phyloP scores from a whole-genome alignment of 176 grass and related monocot species.

The Chrysopogon serrulatus region DNA sequence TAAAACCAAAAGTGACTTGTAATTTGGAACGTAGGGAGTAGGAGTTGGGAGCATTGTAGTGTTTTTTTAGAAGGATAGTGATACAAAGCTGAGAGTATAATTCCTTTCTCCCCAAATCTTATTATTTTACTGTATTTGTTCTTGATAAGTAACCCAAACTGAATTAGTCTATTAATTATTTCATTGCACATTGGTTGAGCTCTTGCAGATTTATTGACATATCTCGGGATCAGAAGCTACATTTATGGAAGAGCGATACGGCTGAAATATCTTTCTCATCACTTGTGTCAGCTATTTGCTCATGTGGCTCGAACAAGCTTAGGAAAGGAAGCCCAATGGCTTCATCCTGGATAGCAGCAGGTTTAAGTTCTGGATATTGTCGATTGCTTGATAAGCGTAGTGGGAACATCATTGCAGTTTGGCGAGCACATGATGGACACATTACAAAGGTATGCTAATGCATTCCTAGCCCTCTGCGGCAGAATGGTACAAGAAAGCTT shows the following conservation, averaged over 20 bases:
- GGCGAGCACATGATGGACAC: constrained; percentile 93
- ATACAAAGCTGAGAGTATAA: background rate
- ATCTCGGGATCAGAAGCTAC: constrained; percentile 70
- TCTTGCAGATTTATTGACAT: constrained; percentile 90
- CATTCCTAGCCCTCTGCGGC: background rate
- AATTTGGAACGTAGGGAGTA: background rate
- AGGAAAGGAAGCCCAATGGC: constrained; percentile 27
- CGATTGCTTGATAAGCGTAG: constrained; percentile 74
- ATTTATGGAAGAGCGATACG: constrained; percentile 84
- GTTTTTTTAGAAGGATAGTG: background rate
- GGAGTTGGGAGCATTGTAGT: constrained; percentile 10
- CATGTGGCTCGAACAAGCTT: constrained; percentile 69
- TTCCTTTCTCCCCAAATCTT: constrained; percentile 16
- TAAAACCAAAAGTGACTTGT: background rate
- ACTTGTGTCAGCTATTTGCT: constrained; percentile 90
- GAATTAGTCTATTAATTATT: constrained; percentile 2
- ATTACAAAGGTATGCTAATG: constrained; percentile 72
- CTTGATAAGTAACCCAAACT: background rate
- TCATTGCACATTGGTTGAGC: constrained; percentile 24
- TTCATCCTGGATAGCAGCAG: constrained; percentile 72
- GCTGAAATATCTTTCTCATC: constrained; percentile 82
- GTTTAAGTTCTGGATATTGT: constrained; percentile 90
- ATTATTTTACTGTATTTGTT: constrained; percentile 1
- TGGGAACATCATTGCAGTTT: constrained; percentile 73
- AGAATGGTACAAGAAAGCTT: constrained; percentile 8